phyloP scores from a whole-genome alignment of 139 green algal genomes.

The Tetraselmis chui region DNA sequence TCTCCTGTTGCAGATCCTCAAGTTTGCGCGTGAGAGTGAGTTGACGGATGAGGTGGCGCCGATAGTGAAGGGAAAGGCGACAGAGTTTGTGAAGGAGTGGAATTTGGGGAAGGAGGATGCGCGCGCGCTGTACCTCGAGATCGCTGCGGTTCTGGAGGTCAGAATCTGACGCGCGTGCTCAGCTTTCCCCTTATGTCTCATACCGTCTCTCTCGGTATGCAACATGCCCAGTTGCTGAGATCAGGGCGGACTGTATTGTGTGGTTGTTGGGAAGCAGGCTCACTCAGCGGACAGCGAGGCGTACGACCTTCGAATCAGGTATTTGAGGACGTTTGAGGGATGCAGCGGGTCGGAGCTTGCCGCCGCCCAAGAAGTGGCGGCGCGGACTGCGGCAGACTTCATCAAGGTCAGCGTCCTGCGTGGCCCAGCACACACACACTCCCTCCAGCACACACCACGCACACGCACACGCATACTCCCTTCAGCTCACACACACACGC shows the following conservation, averaged over 20 bases:
- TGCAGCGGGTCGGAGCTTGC: background rate
- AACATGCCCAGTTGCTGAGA: no score
- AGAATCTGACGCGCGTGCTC: no score
- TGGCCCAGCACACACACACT: no score
- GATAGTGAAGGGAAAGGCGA: background rate
- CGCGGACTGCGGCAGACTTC: background rate
- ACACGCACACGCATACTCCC: no score
- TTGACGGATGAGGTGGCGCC: background rate
- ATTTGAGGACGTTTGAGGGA: background rate
- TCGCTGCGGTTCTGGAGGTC: background rate
- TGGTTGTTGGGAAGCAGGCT: no score
- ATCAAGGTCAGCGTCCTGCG: no score
- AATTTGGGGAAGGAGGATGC: background rate
- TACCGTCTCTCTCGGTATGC: no score
- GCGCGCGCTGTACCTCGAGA: background rate
- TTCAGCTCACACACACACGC: no score
- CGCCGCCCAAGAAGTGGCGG: background rate
- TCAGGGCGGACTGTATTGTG: no score
- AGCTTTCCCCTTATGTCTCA: no score
- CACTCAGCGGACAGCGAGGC: background rate
- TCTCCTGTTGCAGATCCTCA: background rate
- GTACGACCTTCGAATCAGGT: background rate
- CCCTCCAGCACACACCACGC: no score
- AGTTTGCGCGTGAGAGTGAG: background rate
- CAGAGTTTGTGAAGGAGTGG: background rate